Conservation (phyloP, 2,329 filamentous ascomycete genomes). For the Xylariaceae sp. region DNA sequence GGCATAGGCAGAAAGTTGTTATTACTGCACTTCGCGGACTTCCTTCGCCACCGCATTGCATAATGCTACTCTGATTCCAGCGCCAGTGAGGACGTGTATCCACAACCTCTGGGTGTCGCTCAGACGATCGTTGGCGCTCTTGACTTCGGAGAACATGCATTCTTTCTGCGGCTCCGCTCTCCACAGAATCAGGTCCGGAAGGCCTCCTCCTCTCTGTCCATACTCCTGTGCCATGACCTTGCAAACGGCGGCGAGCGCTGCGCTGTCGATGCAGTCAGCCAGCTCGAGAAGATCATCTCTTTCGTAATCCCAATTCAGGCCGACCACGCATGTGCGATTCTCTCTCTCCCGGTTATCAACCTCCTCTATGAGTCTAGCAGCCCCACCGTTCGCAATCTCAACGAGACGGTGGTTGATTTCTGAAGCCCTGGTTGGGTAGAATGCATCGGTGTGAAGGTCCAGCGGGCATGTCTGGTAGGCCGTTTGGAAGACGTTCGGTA, state of each 20-base stretch:
- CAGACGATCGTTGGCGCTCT: conserved; percentile 84
- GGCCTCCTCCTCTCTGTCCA: conserved; percentile 74
- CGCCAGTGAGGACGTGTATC: conserved; percentile 88
- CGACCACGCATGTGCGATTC: conserved; percentile 78
- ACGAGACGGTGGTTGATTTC: conserved; percentile 87
- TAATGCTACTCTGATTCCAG: conserved; percentile 81
- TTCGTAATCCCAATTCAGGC: conserved; percentile 85
- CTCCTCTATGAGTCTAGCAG: conserved; percentile 59
- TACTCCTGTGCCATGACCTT: conserved; percentile 97
- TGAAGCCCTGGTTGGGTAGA: conserved; percentile 78
- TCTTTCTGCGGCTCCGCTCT: conserved; percentile 43
- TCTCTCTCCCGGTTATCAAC: conserved; percentile 67
- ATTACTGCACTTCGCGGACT: conserved; percentile 37
- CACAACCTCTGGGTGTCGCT: conserved; percentile 95
- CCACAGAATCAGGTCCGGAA: conserved; percentile 94
- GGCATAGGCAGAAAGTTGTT: too few species aligned
- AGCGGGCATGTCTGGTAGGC: conserved; percentile 90
- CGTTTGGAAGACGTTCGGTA: conserved; percentile 97
- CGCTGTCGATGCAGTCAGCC: conserved; percentile 71
- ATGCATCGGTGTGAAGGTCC: conserved; percentile 88
- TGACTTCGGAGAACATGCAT: conserved; percentile 76
- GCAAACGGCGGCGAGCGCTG: conserved; percentile 77
- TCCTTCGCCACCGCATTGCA: conserved; percentile 59
- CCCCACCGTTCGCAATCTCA: conserved; percentile 80
- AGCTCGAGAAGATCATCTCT: conserved; percentile 76